Evolutionary conservation across 306 rosid species (phyloP), one percentile per base, ranked within the genome.

Genomic region (Pterocarpus macrocarpus): DNA sequence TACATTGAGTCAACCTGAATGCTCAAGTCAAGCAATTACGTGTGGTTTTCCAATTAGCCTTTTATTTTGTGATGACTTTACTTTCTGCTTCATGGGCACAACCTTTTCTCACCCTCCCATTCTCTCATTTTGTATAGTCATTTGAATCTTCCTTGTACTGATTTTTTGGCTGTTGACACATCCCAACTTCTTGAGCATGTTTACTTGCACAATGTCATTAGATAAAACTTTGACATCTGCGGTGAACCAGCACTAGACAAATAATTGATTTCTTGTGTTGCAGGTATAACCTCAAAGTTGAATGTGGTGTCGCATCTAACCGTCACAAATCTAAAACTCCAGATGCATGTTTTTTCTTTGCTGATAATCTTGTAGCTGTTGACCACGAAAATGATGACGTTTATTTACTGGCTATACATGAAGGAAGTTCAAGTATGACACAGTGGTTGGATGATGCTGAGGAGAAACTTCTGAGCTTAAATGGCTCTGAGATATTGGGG

Each of bases 271-370:
- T 82, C 70, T 44, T 85, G 36, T 86, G 67, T 81, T 89, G 84
- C 91, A 96, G 99, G 81, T 96, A 90, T 88, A 88, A 88, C 90
- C 97, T 96, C 67, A 96, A 96, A 92, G 90, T 85, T 82, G 98
- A 96, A 88, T 93, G 99, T 74, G 95, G 92, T 44, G 88, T 64
- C 50, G 79, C 76, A 12, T 87, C 86, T 43, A 93, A 93, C 84
- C 82, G 56, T 59, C 94, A 96, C 89, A 88, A 88, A 83, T 96
- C 99, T 34, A 82, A 75, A 84, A 87, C 94, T 79, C 99, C 98
- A 55, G 99, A 96, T 84, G 99, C 99, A 53, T 92, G 97, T 73
- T 93, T 96, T 81, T 96, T 96, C 91, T 96, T 96, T 84, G 94
- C 97, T 43, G 99, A 96, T 82, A 93, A 90, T 78, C 82, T 96